Base-by-base conservation (phyloP, 345 rosid species). In the Euphorbia peplus region DNA sequence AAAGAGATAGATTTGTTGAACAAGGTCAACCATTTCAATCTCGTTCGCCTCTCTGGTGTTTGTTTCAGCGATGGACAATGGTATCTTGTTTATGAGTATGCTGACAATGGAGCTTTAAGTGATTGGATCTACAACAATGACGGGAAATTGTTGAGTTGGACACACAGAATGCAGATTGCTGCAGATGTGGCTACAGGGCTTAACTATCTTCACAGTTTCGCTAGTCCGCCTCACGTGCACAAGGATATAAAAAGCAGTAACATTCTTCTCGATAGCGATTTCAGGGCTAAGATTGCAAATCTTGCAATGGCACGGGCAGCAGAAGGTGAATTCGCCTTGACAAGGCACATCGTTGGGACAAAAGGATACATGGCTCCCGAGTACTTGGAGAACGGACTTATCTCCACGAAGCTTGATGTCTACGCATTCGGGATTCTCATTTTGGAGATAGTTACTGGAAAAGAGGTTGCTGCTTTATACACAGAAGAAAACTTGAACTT, bases 291-390 rank as follows among this genome's bases (percentile, higher is more conserved):
- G 75, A 79, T 86, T 51, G 76, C 87, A 0, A 81, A 84, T 29
- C 73, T 88, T 32, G 79, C 84, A n/a, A 74, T 76, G 7, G 82
- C 87, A 0, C 82, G 91, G 72, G 67, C 90, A 4, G 70, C 89
- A 0, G 83, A 70, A 53, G 87, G 86, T 14, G 81, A 81, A 42
- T 84, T 84, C 44, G 78, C 84, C 61, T 75, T 90, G 91, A 92
- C 96, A 8, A 83, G 76, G 60, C 98, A 90, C 72, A 87, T 92
- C 29, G 85, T 90, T 64, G 98, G 96, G 69, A 92, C 89, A 5
- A 85, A 74, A 77, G 96, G 96, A 18, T 90, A 87, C 67, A 82
- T 92, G 86, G 90, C 96, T 69, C 95, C 96, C 0, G 96, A 92
- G 77, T 92, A 92, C 73, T 46, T 92, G 78, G 91, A 90, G 76